Base-by-base conservation (phyloP, 2,329 filamentous ascomycete species). In the Exophiala sp. region DNA sequence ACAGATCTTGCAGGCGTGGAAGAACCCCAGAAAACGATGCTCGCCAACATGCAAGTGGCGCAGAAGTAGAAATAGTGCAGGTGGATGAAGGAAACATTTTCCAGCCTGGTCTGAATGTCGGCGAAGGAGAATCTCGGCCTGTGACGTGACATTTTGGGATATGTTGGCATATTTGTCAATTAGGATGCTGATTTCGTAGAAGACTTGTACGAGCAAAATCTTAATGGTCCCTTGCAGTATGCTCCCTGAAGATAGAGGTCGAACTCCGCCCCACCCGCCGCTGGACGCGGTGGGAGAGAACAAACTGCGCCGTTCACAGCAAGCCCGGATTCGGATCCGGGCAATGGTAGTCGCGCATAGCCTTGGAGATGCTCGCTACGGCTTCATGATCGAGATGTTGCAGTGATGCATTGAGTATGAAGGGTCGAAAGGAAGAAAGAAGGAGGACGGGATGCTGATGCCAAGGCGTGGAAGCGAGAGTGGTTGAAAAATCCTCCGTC, bases 61-160 rank as follows among this genome's bases (percentile, higher is more conserved):
- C 76, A 63, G 60, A 79, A 79, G 67, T 63, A 67, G 38, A 58
- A 33, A 39, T 78, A 78, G 64, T 79, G 77, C 4, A 78, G 51
- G 2, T 71, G 72, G 42, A 75, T 71, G 60, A 75, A 75, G 11
- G 61, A 63, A 20, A 54, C 20, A 43, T 43, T 32, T 24, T 43
- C 21, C 21, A 43, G n/a, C 21, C 8, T 43, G 10, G 18, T 29
- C 18, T 24, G 41, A 8, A 43, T 39, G 16, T 35, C 20, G 6
- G 24, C 16, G 29, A 35, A 33, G 39, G 39, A 51, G 12, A n/a
- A 10, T 29, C 29, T 39, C 16, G 38, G 9, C 10, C 9, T 16
- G n/a, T 34, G 36, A 20, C 14, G 29, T 14, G 18, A 11, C 32
- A 36, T 47, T 10, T 47, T 18, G 44, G 34, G 33, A 12, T 18